Conservation (phyloP, 2,329 filamentous ascomycete species). For the Colletotrichum scovillei region DNA sequence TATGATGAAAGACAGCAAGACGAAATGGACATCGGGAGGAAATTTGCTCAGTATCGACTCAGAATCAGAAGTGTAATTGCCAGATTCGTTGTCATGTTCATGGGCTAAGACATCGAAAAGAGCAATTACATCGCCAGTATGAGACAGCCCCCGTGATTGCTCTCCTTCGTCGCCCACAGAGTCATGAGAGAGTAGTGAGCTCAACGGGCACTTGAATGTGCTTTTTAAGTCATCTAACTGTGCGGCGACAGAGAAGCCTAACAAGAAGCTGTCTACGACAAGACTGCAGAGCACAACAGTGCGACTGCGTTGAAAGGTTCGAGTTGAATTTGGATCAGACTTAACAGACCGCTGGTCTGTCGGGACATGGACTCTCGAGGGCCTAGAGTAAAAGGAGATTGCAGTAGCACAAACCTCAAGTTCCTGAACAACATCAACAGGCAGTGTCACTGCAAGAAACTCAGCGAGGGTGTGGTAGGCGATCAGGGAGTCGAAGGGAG, state of each 20-base stretch:
- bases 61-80: background rate
- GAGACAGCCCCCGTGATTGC: background rate
- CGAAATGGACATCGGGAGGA: background rate
- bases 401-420: background rate
- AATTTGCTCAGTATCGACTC: background rate
- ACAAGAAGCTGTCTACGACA: too few relatives aligned
- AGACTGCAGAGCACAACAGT: too few relatives aligned
- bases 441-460: background rate
- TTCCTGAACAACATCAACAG: background rate
- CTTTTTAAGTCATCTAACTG: too few relatives aligned
- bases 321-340: too few relatives aligned
- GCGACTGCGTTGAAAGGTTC: too few relatives aligned
- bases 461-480: background rate
- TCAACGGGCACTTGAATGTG: too few relatives aligned
- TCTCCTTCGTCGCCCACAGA: background rate
- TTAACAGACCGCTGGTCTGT: too few relatives aligned
- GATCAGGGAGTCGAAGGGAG: background rate
- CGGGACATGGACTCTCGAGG: background rate
- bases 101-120: background rate
- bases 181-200: background rate
- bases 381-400: background rate
- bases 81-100: background rate
- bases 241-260: too few relatives aligned
- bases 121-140: background rate
- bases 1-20: background rate